Evolutionary conservation across 1,139 yeast genomes (phyloP).

Genomic region (Ashbya aceris): DNA sequence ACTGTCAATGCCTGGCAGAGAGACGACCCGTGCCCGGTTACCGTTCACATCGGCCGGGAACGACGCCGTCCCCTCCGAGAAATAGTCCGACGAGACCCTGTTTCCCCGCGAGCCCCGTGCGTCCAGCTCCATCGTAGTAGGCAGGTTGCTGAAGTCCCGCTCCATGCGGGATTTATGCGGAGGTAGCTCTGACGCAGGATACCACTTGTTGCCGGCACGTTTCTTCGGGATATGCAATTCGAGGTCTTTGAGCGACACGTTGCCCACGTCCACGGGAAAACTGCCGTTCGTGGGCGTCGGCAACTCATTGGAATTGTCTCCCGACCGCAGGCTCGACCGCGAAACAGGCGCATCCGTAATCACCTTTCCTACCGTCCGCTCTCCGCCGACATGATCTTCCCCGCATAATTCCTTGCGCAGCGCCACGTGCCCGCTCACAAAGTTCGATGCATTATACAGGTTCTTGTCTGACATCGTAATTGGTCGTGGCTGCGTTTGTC

Average conservation of each 20-base stretch:
- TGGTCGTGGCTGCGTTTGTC: no score
- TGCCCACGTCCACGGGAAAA: background rate
- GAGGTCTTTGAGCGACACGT: background rate
- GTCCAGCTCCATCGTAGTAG: background rate
- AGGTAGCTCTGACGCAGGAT: background rate
- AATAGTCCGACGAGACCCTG: background rate
- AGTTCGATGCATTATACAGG: no score
- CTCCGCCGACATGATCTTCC: no score
- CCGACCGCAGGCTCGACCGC: background rate
- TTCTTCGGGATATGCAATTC: constrained; percentile 1
- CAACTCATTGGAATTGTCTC: background rate
- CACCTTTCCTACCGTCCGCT: no score
- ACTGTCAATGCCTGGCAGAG: background rate
- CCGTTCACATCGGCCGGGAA: background rate
- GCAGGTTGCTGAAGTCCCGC: background rate
- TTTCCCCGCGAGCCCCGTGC: background rate
- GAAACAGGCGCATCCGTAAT: no score
- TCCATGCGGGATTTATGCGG: background rate
- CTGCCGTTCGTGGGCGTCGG: background rate
- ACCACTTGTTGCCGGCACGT: constrained; percentile 1
- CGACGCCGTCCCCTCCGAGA: background rate
- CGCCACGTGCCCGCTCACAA: no score
- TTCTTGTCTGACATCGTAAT: no score
- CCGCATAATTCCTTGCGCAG: no score
- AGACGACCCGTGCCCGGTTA: background rate